These are phyloP conservation scores for Kurtzmaniella fragi DNA, from an alignment of 805 yeast genomes.

Conservation along the genomic window DNA sequence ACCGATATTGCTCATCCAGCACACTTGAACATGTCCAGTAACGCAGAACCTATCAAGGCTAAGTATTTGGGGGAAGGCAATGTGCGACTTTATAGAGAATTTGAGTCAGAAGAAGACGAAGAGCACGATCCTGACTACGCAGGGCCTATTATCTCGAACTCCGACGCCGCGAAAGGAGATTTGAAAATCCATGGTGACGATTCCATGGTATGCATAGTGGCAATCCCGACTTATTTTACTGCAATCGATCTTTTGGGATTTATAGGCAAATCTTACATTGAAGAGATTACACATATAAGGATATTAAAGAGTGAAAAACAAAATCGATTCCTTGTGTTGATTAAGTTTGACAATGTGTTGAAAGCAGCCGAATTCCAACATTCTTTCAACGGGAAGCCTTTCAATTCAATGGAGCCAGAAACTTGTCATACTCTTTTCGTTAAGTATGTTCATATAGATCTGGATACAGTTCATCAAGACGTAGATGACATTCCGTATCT, in stretches of 20 bases:
- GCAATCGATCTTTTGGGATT: constrained; percentile 80
- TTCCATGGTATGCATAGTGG: constrained; percentile 72
- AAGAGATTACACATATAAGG: constrained; percentile 63
- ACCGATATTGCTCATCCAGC: constrained; percentile 20
- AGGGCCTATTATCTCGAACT: neutral
- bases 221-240: constrained; percentile 83
- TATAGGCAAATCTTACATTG: constrained; percentile 58
- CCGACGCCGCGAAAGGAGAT: constrained; percentile 7
- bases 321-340: constrained; percentile 67
- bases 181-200: constrained; percentile 42
- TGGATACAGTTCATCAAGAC: neutral
- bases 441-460: constrained; percentile 48
- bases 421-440: constrained; percentile 72
- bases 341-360: constrained; percentile 60
- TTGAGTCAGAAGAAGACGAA: constrained; percentile 23
- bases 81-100: constrained; percentile 59
- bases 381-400: constrained; percentile 63
- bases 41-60: constrained; percentile 52
- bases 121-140: neutral
- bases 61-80: constrained; percentile 69
- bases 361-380: constrained; percentile 62
- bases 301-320: constrained; percentile 61
- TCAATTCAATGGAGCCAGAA: constrained; percentile 88
- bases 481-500: constrained; percentile 52
- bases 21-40: constrained; percentile 14